Conservation (phyloP, 176 grass and related monocot species). For the Metroxylon sagu region DNA sequence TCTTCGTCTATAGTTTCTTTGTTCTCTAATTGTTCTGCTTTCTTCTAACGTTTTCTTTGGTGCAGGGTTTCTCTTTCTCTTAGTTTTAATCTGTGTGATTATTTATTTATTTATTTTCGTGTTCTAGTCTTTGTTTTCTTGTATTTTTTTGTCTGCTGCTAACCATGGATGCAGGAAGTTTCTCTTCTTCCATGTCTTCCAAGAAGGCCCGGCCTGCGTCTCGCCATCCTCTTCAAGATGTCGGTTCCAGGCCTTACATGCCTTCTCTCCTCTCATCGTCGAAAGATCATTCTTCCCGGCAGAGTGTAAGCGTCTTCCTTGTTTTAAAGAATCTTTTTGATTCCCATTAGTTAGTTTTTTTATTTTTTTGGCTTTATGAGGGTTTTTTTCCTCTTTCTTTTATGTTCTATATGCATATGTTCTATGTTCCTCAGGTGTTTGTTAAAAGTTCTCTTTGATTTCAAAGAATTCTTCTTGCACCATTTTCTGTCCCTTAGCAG, state of each 20-base stretch:
- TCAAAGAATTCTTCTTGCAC: too few species aligned
- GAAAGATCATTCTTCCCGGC: slow-evolving; percentile 23
- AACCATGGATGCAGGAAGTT: slow-evolving; percentile 43
- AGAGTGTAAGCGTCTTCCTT: slow-evolving; percentile 31
- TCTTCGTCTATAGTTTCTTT: neutral
- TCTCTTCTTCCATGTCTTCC: slow-evolving; percentile 39
- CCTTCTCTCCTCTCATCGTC: slow-evolving; percentile 32
- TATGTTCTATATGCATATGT: too few species aligned
- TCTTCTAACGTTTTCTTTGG: slow-evolving; percentile 18
- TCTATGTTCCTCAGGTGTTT: slow-evolving; percentile 4
- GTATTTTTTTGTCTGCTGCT: slow-evolving; percentile 15
- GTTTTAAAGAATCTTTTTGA: neutral
- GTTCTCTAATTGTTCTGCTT: slow-evolving; percentile 4
- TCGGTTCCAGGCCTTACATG: slow-evolving; percentile 38
- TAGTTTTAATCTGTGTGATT: neutral
- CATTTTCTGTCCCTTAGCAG: too few species aligned
- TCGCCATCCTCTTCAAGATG: slow-evolving; percentile 42
- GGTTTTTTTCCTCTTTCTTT: too few species aligned
- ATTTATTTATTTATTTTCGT: neutral
- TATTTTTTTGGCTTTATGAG: too few species aligned
- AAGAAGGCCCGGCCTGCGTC: slow-evolving; percentile 31
- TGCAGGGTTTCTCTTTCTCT: slow-evolving; percentile 11
- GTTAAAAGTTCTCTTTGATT: slow-evolving; percentile 11
- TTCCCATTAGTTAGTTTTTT: neutral
- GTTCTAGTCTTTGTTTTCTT: neutral